Conservation (phyloP, 495 filamentous ascomycete genomes). For the Penicillium bovifimosum region DNA sequence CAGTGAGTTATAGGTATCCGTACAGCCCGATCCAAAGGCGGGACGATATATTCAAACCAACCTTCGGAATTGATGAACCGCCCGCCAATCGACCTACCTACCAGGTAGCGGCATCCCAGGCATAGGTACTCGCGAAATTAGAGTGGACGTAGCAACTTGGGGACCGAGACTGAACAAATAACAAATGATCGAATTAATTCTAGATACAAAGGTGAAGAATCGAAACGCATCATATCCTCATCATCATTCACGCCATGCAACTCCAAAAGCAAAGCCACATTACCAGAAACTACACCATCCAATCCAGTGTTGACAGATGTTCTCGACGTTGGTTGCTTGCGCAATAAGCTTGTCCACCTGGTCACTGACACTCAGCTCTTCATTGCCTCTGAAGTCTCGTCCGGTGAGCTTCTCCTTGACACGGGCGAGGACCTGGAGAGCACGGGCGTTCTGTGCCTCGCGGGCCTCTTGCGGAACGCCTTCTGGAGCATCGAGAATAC, state of each 20-base stretch:
- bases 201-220: slow-evolving; percentile 24
- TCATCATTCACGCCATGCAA: slow-evolving; percentile 13
- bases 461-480: slow-evolving; percentile 47
- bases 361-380: slow-evolving; percentile 77
- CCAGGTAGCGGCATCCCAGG: neutral
- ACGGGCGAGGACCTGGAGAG: slow-evolving; percentile 83
- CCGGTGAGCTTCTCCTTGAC: slow-evolving; percentile 93
- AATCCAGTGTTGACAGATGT: slow-evolving; percentile 98
- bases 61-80: too few relatives aligned
- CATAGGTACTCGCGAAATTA: neutral
- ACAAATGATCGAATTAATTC: slow-evolving; percentile 9
- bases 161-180: slow-evolving; percentile 1
- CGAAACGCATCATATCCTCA: slow-evolving; percentile 18
- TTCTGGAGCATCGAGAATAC: slow-evolving; percentile 45
- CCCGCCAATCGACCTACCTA: too few relatives aligned
- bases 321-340: slow-evolving; percentile 94
- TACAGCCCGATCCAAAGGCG: too few relatives aligned
- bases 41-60: neutral
- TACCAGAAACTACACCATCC: slow-evolving; percentile 95
- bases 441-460: slow-evolving; percentile 89
- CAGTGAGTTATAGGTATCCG: too few relatives aligned
- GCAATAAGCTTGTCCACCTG: slow-evolving; percentile 92
- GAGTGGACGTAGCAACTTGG: neutral
- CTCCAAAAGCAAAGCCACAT: slow-evolving; percentile 15
- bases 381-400: slow-evolving; percentile 54